Percentiles rank a stretch among this genome's conserved stretches.
Conservation (phyloP, 345 rosid species). For the Bruguiera gymnorhiza region DNA sequence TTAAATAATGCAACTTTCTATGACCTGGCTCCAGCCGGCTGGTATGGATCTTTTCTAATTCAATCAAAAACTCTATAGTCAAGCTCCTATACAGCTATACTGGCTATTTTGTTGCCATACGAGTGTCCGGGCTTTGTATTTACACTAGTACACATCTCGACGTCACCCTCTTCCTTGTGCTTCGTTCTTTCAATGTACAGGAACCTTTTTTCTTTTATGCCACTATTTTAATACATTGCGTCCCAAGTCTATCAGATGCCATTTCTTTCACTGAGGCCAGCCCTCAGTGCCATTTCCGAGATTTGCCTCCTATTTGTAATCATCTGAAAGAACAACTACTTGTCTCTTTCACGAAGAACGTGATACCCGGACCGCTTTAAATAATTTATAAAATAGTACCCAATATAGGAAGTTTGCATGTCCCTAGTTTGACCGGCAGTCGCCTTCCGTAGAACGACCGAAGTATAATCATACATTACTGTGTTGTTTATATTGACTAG, state of each 20-base stretch:
- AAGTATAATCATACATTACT: not conserved
- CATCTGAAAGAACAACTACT: not conserved
- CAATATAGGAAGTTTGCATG: not conserved
- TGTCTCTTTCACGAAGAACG: too few relatives aligned
- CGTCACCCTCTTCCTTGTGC: conserved; percentile 25
- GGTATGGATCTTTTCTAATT: conserved; percentile 8
- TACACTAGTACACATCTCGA: conserved; percentile 43
- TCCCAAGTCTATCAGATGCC: conserved; percentile 1
- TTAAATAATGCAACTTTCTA: conserved; percentile 17
- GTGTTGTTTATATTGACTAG: not conserved
- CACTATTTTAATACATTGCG: not conserved
- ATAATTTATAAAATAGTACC: too few relatives aligned
- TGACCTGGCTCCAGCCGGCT: conserved; percentile 22
- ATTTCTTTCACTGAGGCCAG: conserved; percentile 38
- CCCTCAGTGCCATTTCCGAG: conserved; percentile 30
- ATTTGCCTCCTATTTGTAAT: conserved; percentile 21
- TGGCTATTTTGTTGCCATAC: conserved; percentile 40
- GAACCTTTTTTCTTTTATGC: conserved; percentile 6
- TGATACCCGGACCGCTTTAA: too few relatives aligned
- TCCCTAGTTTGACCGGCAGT: not conserved
- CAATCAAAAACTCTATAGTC: conserved; percentile 25
- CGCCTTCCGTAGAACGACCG: not conserved
- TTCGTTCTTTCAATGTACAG: conserved; percentile 34
- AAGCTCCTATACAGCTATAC: conserved; percentile 34
- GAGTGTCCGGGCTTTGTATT: conserved; percentile 16